Percentiles rank a stretch among this genome's conserved stretches.
Conservation (phyloP, 2,329 filamentous ascomycete species). For the Herpotrichia juniperi region DNA sequence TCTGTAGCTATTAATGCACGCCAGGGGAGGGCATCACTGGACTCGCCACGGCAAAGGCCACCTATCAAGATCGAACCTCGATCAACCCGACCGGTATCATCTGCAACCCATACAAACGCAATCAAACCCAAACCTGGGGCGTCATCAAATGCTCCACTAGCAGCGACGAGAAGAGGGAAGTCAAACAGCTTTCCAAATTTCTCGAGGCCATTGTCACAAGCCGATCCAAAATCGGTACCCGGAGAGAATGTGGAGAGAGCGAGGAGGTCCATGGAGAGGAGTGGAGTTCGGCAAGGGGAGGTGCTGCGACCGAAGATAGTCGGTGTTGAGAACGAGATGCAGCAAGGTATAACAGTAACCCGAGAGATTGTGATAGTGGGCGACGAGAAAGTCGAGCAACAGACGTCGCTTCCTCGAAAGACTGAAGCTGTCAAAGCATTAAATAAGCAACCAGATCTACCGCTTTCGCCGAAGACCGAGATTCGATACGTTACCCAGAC, state of each 20-base stretch:
- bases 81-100: neutral
- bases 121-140: neutral
- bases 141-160: neutral
- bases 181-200: constrained; percentile 4
- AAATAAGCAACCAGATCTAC: neutral
- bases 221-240: neutral
- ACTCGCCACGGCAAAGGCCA: neutral
- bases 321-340: neutral
- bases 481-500: neutral
- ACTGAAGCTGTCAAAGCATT: neutral
- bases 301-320: neutral
- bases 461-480: neutral
- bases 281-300: neutral
- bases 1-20: neutral
- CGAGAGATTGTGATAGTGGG: neutral
- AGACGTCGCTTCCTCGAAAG: neutral
- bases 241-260: neutral
- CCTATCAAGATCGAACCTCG: neutral
- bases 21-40: neutral
- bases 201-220: constrained; percentile 3
- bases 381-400: neutral
- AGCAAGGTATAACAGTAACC: neutral
- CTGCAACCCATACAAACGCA: neutral
- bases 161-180: neutral
- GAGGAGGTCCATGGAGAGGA: neutral